Percentiles rank a stretch among this genome's conserved stretches.
Conservation (phyloP, 139 green algal species). For the Chlamydomonas applanata region DNA sequence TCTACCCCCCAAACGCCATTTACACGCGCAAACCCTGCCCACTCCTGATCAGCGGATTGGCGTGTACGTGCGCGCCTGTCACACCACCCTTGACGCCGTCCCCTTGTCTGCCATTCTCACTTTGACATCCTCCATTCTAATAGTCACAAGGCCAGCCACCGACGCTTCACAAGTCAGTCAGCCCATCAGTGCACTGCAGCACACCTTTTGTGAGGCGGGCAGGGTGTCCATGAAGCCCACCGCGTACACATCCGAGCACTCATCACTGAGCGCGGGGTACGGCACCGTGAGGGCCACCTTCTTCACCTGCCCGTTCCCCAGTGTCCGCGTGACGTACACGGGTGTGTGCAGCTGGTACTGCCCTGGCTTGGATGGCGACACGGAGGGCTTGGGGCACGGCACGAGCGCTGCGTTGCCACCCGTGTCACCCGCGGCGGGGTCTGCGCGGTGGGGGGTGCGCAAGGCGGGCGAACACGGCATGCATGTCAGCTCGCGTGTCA, state of each 20-base stretch:
- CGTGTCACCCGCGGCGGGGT: constrained; percentile 35
- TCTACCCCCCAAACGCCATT: too few relatives aligned
- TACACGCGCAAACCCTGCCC: background rate
- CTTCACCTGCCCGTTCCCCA: background rate
- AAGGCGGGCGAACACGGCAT: too few relatives aligned
- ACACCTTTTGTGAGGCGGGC: background rate
- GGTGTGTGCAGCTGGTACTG: constrained; percentile 14
- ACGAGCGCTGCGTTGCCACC: constrained; percentile 33
- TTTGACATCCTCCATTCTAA: too few relatives aligned
- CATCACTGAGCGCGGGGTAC: constrained; percentile 27
- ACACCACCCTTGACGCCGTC: too few relatives aligned
- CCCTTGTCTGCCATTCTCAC: too few relatives aligned
- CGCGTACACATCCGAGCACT: constrained; percentile 25
- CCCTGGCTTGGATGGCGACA: background rate
- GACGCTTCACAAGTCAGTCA: too few relatives aligned
- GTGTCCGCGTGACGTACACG: background rate
- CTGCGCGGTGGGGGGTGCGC: too few relatives aligned
- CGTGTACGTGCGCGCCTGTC: too few relatives aligned
- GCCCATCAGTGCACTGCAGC: background rate
- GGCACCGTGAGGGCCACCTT: constrained; percentile 33
- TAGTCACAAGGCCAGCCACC: too few relatives aligned
- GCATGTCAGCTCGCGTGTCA: too few relatives aligned
- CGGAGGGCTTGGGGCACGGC: constrained; percentile 8
- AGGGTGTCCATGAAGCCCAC: constrained; percentile 35
- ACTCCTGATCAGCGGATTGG: too few relatives aligned